phyloP scores from a whole-genome alignment of 2,329 filamentous ascomycete species.

The Dothistroma pini region DNA sequence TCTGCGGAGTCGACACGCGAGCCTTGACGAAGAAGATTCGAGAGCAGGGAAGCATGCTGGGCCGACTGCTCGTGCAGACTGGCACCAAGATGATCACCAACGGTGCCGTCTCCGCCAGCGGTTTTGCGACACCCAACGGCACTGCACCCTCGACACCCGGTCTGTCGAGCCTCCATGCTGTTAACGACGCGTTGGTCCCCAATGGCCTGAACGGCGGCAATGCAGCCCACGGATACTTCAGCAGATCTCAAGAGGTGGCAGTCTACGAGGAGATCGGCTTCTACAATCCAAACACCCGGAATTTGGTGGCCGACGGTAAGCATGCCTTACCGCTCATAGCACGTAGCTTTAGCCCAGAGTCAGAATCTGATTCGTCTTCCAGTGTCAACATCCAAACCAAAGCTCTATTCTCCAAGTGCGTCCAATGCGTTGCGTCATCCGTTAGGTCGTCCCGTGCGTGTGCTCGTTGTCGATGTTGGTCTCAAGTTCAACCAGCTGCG shows the following conservation, averaged over 20 bases:
- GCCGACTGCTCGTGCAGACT: slow-evolving; percentile 76
- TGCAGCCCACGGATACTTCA: slow-evolving; percentile 33
- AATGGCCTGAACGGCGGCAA: slow-evolving; percentile 33
- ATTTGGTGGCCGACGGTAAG: slow-evolving; percentile 92
- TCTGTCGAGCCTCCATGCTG: slow-evolving; percentile 27
- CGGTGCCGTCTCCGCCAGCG: slow-evolving; percentile 22
- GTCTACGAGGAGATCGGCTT: slow-evolving; percentile 78
- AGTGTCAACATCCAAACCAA: slow-evolving; percentile 88
- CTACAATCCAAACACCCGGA: slow-evolving; percentile 87
- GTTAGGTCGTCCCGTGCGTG: slow-evolving; percentile 78
- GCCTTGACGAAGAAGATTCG: slow-evolving; percentile 92
- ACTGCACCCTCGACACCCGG: slow-evolving; percentile 40
- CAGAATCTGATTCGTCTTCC: slow-evolving; percentile 34
- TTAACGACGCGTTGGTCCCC: slow-evolving; percentile 24
- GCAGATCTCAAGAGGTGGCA: slow-evolving; percentile 33
- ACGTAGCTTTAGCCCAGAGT: slow-evolving; percentile 24
- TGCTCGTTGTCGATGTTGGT: slow-evolving; percentile 92
- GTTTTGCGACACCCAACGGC: slow-evolving; percentile 28
- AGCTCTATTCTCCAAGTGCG: slow-evolving; percentile 74
- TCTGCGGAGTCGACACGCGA: slow-evolving; percentile 92
- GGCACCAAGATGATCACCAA: slow-evolving; percentile 39
- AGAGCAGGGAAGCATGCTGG: slow-evolving; percentile 93
- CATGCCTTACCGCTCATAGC: slow-evolving; percentile 22
- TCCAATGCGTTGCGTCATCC: slow-evolving; percentile 75
- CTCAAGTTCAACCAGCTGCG: slow-evolving; percentile 98